Evolutionary conservation across 73 alveolate species (phyloP).

Genomic region (Paramecium primaurelia): DNA sequence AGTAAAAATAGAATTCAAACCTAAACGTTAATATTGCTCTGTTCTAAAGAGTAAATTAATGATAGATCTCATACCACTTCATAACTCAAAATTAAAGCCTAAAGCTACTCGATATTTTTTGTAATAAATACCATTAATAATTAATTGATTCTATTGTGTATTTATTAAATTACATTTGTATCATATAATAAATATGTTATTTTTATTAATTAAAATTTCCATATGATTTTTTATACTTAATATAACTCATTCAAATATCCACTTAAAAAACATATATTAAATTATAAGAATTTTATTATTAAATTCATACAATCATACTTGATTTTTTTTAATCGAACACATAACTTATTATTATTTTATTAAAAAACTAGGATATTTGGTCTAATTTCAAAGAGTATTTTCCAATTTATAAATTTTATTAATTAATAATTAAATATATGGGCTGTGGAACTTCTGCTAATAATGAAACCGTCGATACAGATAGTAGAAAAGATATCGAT

Average conservation of each 20-base stretch:
- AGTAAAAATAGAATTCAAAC: neutral
- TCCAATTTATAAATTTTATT: neutral
- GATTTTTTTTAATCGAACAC: neutral
- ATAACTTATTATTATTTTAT: neutral
- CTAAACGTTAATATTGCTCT: neutral
- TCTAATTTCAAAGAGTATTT: neutral
- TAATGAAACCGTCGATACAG: neutral
- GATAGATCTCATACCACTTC: conserved; percentile 24
- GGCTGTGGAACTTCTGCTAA: neutral
- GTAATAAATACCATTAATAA: neutral
- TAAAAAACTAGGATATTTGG: neutral
- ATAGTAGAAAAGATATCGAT: neutral
- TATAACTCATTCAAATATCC: neutral
- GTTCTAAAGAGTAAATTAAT: neutral
- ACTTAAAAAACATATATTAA: neutral
- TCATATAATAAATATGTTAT: neutral
- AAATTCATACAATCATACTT: too few relatives aligned
- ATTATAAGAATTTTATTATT: neutral
- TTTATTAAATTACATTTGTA: neutral
- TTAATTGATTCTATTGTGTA: neutral
- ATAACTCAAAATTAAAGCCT: neutral
- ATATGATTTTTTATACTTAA: too few relatives aligned
- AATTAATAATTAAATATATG: neutral
- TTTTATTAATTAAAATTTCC: neutral
- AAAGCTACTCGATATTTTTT: neutral